A percentile compares a stretch with the other conserved stretches of the same genome.
Conservation (phyloP, 306 rosid species). For the Corylus avellana region DNA sequence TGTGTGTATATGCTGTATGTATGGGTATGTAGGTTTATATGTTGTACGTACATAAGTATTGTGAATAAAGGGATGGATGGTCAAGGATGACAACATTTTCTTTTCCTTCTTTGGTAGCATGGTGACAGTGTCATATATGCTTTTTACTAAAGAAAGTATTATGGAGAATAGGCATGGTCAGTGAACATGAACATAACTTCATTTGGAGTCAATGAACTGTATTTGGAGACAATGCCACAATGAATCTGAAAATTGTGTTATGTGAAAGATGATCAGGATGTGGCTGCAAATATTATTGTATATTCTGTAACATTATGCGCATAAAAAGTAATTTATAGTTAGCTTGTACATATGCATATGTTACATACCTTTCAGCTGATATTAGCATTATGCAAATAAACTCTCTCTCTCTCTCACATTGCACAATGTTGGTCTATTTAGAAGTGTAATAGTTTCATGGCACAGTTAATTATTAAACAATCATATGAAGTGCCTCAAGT, state of each 20-base stretch:
- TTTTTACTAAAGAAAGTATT: neutral
- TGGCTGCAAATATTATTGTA: too few species aligned
- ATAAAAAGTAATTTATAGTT: too few species aligned
- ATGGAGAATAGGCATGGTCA: neutral
- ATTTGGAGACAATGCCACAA: neutral
- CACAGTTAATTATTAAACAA: neutral
- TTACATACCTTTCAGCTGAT: too few species aligned
- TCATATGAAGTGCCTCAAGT: neutral
- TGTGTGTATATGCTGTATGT: neutral
- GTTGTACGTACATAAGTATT: neutral
- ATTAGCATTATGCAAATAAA: too few species aligned
- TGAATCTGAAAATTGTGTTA: neutral
- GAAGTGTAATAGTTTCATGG: neutral
- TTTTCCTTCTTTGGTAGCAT: neutral
- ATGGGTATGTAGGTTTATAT: neutral
- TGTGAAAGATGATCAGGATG: too few species aligned
- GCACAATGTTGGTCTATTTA: neutral
- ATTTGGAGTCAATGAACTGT: neutral
- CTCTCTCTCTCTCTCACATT: too few species aligned
- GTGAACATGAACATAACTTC: neutral
- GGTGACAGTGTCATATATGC: neutral
- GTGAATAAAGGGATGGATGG: neutral
- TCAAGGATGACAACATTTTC: neutral
- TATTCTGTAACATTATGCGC: too few species aligned
- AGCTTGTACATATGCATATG: too few species aligned